Evolutionary conservation across 177 flowering plant genomes (phyloP).

Genomic region (Vitis hybrid): DNA sequence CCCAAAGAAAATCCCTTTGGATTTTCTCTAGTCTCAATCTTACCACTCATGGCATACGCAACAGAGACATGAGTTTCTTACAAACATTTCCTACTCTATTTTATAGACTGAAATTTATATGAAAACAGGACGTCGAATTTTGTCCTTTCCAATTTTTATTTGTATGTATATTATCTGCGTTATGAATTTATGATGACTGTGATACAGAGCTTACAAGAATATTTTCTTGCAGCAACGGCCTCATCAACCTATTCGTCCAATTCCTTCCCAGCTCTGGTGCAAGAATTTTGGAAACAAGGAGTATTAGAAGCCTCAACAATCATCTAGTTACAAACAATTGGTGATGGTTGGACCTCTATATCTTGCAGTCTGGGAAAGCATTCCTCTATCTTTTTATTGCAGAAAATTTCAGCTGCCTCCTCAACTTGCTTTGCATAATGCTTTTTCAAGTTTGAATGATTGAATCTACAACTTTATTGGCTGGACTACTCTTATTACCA

Average conservation of each 20-base stretch:
- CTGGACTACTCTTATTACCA: no score
- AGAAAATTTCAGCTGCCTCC: slow-evolving; percentile 5
- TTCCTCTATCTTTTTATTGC: slow-evolving; percentile 4
- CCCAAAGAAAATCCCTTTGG: no score
- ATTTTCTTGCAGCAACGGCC: slow-evolving; percentile 82
- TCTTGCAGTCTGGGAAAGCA: neutral
- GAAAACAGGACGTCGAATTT: no score
- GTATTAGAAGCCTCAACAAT: slow-evolving; percentile 25
- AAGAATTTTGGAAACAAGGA: slow-evolving; percentile 88
- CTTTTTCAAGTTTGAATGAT: neutral
- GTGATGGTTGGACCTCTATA: neutral
- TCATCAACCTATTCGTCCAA: slow-evolving; percentile 74
- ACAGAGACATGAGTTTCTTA: no score
- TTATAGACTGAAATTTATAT: neutral
- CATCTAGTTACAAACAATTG: neutral
- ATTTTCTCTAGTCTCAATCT: no score
- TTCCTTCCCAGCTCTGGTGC: slow-evolving; percentile 95
- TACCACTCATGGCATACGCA: no score
- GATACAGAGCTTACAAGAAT: slow-evolving; percentile 7
- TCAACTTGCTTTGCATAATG: neutral
- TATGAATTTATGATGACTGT: neutral
- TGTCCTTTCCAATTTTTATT: no score
- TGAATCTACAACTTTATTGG: no score
- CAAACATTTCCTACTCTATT: no score
- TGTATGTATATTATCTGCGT: no score